These are phyloP conservation scores for Angomonas ambiguus DNA, from an alignment of 208 protist genomes.

Conservation along the genomic window DNA sequence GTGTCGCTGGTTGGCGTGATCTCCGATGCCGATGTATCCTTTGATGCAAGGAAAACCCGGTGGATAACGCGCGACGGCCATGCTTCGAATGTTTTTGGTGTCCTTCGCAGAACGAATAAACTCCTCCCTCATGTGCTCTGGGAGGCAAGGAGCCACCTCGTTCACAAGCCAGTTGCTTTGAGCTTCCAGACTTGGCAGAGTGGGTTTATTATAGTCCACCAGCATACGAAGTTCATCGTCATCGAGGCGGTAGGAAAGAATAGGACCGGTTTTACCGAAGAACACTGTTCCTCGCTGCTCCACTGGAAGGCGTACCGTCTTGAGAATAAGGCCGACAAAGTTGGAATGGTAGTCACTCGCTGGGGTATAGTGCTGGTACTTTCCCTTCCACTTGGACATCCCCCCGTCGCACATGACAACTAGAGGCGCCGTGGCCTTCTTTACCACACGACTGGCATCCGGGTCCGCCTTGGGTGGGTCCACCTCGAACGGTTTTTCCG, in stretches of 20 bases:
- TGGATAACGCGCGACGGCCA: conserved; percentile 75
- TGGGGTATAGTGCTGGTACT: conserved; percentile 78
- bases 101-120: conserved; percentile 64
- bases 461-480: conserved; percentile 30
- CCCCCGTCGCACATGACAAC: conserved; percentile 93
- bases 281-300: conserved; percentile 89
- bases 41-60: conserved; percentile 61
- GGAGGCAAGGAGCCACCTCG: conserved; percentile 79
- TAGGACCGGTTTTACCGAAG: conserved; percentile 84
- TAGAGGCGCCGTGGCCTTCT: conserved; percentile 69
- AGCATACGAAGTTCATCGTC: conserved; percentile 74
- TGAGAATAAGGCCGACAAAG: conserved; percentile 86
- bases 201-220: conserved; percentile 82
- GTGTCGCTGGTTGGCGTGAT: conserved; percentile 94
- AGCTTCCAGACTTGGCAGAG: conserved; percentile 57
- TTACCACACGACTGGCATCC: conserved; percentile 25
- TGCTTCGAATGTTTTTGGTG: conserved; percentile 66
- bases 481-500: conserved; percentile 43
- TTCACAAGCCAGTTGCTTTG: conserved; percentile 80
- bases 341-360: conserved; percentile 79
- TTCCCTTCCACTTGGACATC: conserved; percentile 88
- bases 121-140: conserved; percentile 58
- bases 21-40: conserved; percentile 90
- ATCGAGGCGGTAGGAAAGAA: conserved; percentile 89
- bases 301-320: conserved; percentile 59